A percentile compares a stretch with the other conserved stretches of the same genome.
Conservation (phyloP, 2,329 filamentous ascomycete genomes). For the Pyrenochaeta sp. region DNA sequence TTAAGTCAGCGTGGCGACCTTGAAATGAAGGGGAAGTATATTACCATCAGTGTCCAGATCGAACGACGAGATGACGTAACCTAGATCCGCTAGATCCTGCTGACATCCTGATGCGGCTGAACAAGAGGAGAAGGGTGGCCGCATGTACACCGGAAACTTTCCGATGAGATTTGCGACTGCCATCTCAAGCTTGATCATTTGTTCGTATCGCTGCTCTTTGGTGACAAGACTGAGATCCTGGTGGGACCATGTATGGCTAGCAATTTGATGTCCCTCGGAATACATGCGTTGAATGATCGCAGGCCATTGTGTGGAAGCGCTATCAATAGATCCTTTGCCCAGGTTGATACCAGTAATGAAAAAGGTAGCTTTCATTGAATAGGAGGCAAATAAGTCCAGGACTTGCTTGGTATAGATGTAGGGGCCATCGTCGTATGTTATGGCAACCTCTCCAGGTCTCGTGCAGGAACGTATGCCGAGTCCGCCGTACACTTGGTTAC, state of each 20-base stretch:
- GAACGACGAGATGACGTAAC: constrained; percentile 68
- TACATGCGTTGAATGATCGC: constrained; percentile 64
- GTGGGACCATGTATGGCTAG: constrained; percentile 66
- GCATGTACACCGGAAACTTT: constrained; percentile 64
- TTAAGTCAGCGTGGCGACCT: constrained; percentile 43
- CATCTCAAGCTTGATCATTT: constrained; percentile 63
- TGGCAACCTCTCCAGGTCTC: constrained; percentile 65
- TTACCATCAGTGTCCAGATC: constrained; percentile 64
- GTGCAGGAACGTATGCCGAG: constrained; percentile 64
- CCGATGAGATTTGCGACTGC: constrained; percentile 63
- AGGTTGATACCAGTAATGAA: constrained; percentile 69
- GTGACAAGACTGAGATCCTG: constrained; percentile 58
- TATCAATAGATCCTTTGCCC: constrained; percentile 62
- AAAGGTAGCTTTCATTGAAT: constrained; percentile 73
- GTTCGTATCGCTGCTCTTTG: constrained; percentile 55
- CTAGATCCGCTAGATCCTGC: constrained; percentile 53
- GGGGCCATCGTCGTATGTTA: constrained; percentile 75
- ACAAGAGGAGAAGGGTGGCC: constrained; percentile 59
- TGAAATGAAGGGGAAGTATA: not conserved
- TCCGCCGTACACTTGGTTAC: constrained; percentile 65
- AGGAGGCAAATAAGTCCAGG: constrained; percentile 64
- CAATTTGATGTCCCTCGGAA: constrained; percentile 67
- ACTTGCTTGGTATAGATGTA: constrained; percentile 68
- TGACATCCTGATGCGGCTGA: constrained; percentile 44
- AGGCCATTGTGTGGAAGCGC: constrained; percentile 56